Evolutionary conservation across 148 eudicot species (phyloP).

Genomic region (Silene conica): DNA sequence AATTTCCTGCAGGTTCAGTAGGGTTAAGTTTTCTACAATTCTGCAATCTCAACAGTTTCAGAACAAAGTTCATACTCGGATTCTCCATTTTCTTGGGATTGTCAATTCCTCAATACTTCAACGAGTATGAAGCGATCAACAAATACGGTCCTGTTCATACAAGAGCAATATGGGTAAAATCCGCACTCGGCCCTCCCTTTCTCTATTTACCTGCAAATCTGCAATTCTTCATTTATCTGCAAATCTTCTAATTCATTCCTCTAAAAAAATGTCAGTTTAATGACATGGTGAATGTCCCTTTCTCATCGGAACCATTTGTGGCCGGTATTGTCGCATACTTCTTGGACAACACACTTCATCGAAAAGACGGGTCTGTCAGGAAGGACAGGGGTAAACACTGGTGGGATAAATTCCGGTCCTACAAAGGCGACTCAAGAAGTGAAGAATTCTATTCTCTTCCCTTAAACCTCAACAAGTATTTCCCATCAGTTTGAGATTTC

Average conservation of each 20-base stretch:
- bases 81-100: conserved; percentile 82
- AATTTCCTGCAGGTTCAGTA: conserved; percentile 51
- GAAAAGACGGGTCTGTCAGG: conserved; percentile 44
- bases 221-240: too few relatives aligned
- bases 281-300: conserved; percentile 79
- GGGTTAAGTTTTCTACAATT: conserved; percentile 90
- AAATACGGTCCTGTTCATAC: conserved; percentile 84
- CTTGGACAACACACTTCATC: conserved; percentile 81
- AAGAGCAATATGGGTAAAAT: conserved; percentile 75
- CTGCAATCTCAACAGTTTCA: conserved; percentile 92
- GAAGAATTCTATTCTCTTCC: conserved; percentile 95
- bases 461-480: conserved; percentile 82
- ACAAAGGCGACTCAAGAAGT: conserved; percentile 65
- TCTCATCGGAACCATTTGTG: conserved; percentile 91
- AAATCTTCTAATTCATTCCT: background rate
- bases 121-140: conserved; percentile 60
- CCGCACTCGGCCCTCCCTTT: background rate
- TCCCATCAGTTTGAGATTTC: conserved; percentile 65
- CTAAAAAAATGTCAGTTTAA: conserved; percentile 61
- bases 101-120: conserved; percentile 84
- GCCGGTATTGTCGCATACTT: conserved; percentile 74
- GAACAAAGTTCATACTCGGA: conserved; percentile 76
- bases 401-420: conserved; percentile 91
- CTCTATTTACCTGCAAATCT: background rate
- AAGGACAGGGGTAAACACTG: conserved; percentile 88